Percentiles rank a stretch among this genome's conserved stretches.
phyloP scores from a whole-genome alignment of 192 early-diverging fungal species.

The Chytriomyces sp. region DNA sequence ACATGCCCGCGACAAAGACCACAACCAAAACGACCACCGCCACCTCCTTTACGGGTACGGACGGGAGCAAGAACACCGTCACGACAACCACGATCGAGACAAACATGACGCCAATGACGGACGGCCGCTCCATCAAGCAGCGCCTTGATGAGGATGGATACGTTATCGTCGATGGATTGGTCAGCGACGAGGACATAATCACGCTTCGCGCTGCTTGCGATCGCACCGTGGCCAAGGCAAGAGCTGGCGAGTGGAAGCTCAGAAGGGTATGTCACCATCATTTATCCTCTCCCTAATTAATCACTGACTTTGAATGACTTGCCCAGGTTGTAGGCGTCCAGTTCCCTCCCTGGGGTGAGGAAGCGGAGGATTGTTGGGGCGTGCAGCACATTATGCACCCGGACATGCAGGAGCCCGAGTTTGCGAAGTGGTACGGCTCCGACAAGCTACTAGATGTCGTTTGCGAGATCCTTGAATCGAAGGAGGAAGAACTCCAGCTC shows the following conservation, averaged over 20 bases:
- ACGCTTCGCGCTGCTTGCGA: conserved; percentile 44
- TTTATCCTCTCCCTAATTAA: background rate
- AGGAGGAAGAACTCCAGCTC: conserved; percentile 42
- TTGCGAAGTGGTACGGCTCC: conserved; percentile 52
- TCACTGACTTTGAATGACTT: background rate
- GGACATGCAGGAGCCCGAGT: conserved; percentile 46
- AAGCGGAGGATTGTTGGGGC: conserved; percentile 49
- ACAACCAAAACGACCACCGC: background rate
- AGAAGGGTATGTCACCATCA: conserved; percentile 25
- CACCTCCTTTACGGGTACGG: background rate
- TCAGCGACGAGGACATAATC: conserved; percentile 35
- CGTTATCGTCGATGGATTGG: conserved; percentile 49
- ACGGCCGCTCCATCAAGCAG: conserved; percentile 7
- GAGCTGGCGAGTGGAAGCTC: conserved; percentile 45
- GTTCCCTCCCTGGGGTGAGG: conserved; percentile 53
- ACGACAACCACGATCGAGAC: background rate
- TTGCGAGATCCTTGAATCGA: conserved; percentile 41
- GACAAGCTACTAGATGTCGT: conserved; percentile 40
- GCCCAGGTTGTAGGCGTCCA: conserved; percentile 47
- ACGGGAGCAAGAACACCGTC: background rate
- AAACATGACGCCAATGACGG: background rate
- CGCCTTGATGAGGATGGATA: conserved; percentile 43
- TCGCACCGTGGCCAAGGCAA: conserved; percentile 40
- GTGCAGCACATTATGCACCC: conserved; percentile 54
- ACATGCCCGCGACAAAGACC: background rate